Conservation (phyloP, 2,329 filamentous ascomycete species). For the Epicoccum sorghinum region DNA sequence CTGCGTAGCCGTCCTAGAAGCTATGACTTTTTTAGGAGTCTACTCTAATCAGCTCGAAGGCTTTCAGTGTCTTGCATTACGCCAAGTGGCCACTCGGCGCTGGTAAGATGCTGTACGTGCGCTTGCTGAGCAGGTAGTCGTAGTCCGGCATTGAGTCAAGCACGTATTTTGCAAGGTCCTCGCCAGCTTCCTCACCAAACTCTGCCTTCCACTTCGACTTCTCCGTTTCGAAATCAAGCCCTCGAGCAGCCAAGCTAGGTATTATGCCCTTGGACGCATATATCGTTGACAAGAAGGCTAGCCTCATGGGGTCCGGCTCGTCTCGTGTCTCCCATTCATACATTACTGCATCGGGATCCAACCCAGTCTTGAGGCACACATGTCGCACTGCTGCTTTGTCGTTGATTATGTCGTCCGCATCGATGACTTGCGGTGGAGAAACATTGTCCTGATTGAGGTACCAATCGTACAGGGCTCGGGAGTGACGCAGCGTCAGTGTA, state of each 20-base stretch:
- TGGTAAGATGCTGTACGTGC: no score
- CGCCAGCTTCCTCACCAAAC: slow-evolving; percentile 15
- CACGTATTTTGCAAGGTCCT: slow-evolving; percentile 13
- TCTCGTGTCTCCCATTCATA: slow-evolving; percentile 22
- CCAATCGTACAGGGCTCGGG: slow-evolving; percentile 20
- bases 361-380: slow-evolving; percentile 14
- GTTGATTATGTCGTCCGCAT: slow-evolving; percentile 27
- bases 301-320: slow-evolving; percentile 4
- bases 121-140: slow-evolving; percentile 14
- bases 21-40: no score
- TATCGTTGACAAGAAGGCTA: slow-evolving; percentile 1
- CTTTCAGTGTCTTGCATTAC: no score
- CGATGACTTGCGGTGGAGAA: slow-evolving; percentile 13
- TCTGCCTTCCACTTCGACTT: slow-evolving; percentile 20
- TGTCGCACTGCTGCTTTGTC: slow-evolving; percentile 12
- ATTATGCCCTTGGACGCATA: neutral
- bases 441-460: slow-evolving; percentile 5
- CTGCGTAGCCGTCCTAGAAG: no score
- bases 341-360: slow-evolving; percentile 18
- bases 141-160: slow-evolving; percentile 20
- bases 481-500: slow-evolving; percentile 1
- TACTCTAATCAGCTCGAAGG: no score
- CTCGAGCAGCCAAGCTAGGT: neutral
- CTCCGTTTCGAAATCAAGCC: slow-evolving; percentile 11
- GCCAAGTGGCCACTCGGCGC: no score